Conservation (phyloP, 768 basidiomycete species). For the Hygrophoropsis aurantiaca region DNA sequence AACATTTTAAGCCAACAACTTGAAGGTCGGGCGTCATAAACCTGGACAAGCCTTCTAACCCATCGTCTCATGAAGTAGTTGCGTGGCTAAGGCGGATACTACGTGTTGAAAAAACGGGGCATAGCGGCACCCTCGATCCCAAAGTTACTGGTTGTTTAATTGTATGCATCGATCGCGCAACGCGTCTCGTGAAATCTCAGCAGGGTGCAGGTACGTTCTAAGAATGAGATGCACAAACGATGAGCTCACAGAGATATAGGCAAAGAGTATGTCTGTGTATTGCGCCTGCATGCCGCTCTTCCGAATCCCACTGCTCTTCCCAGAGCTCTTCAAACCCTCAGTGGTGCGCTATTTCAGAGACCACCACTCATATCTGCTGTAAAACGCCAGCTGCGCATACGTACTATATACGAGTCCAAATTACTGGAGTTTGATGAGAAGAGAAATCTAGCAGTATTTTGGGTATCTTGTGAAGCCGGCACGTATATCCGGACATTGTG, state of each 20-base stretch:
- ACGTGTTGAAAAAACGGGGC: constrained; percentile 96
- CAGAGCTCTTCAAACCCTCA: constrained; percentile 93
- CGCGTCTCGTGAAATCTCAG: constrained; percentile 95
- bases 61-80: constrained; percentile 98
- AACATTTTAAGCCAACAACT: constrained; percentile 3
- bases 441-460: constrained; percentile 94
- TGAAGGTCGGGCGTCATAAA: constrained; percentile 97
- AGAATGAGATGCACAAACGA: neutral
- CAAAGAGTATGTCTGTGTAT: constrained; percentile 97
- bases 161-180: constrained; percentile 98
- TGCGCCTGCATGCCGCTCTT: constrained; percentile 85
- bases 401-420: constrained; percentile 96
- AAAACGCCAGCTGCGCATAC: constrained; percentile 94
- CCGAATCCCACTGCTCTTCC: constrained; percentile 83
- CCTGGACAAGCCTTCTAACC: constrained; percentile 98
- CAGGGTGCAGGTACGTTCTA: constrained; percentile 86
- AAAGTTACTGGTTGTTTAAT: constrained; percentile 99
- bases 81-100: constrained; percentile 98
- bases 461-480: constrained; percentile 98
- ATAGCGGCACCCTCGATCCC: constrained; percentile 97
- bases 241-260: constrained; percentile 41
- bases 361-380: constrained; percentile 99
- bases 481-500: constrained; percentile 96
- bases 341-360: constrained; percentile 97
- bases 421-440: constrained; percentile 97